Evolutionary conservation across 805 yeast genomes (phyloP), one percentile per base, ranked within the genome.

Genomic region (Teunomyces gatunensis): DNA sequence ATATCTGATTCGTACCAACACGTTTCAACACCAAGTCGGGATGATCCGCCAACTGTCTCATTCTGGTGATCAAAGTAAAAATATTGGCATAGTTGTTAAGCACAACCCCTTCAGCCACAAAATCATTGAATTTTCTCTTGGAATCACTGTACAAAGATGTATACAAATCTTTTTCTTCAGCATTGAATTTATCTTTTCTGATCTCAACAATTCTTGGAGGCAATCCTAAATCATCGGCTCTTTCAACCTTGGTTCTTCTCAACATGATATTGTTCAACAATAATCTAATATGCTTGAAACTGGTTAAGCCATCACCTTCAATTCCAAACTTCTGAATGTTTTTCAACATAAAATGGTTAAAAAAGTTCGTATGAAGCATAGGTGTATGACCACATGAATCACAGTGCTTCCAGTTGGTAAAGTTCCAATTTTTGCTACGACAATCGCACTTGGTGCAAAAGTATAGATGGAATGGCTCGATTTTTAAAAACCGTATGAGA

Each of bases 41-140:
- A 66, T 94, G 99, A 64, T 94, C 99, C 0, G 99, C 98, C 57
- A 94, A 74, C 67, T 94, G 99, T 58, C 99, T 81, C 99, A 94
- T 95, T 58, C 99, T 75, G 0, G 99, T 94, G 59, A 94, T 91
- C 47, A 94, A 76, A 0, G 98, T 91, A 70, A 94, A 94, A 59
- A 94, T 94, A 60, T 94, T 94, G 40, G 99, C 99, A 69, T 94
- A 94, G 65, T 94, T 94, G 68, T 94, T 94, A 49, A 94, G 73
- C 20, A 94, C 97, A 35, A 94, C 97, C 67, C 99, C 99, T 61
- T 89, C 92, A 18, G 95, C 94, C 34, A 94, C 98, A 63, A 83
- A 94, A 39, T 90, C 94, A 58, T 88, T 89, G 73, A 89, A 94
- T 57, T 86, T 85, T 51, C 99, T 78, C 64, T 83, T 83, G 11